phyloP scores from a whole-genome alignment of 2,329 filamentous ascomycete genomes.

The Paraconiothyrium brasiliense region DNA sequence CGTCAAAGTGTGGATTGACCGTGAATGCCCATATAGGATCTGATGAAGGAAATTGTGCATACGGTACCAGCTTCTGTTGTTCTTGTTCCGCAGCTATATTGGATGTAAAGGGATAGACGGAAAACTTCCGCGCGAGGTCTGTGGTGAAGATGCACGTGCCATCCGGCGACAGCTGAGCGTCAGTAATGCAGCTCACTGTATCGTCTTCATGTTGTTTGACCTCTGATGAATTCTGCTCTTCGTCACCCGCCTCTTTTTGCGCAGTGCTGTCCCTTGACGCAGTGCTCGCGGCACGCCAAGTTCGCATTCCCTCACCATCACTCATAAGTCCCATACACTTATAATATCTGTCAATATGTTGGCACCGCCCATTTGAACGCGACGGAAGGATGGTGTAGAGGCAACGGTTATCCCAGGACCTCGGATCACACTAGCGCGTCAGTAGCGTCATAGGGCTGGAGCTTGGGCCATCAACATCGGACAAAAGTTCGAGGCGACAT shows the following conservation, averaged over 20 bases:
- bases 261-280: background rate
- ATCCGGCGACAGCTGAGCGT: conserved; percentile 56
- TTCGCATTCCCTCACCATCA: background rate
- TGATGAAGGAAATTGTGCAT: conserved; percentile 56
- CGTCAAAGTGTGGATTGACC: conserved; percentile 64
- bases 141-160: conserved; percentile 66
- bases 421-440: background rate
- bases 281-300: conserved; percentile 10
- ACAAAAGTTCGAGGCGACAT: conserved; percentile 19
- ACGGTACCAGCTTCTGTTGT: conserved; percentile 51
- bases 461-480: conserved; percentile 32
- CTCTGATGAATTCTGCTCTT: background rate
- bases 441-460: conserved; percentile 23
- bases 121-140: conserved; percentile 62
- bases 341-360: background rate
- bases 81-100: conserved; percentile 19
- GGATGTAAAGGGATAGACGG: conserved; percentile 54
- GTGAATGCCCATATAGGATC: conserved; percentile 64
- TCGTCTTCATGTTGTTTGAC: background rate
- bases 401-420: background rate
- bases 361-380: background rate
- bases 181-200: conserved; percentile 38
- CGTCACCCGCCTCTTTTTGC: background rate
- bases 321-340: background rate
- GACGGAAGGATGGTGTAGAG: background rate